Base-by-base conservation (phyloP, 306 rosid genomes). In the Gleditsia sinensis region DNA sequence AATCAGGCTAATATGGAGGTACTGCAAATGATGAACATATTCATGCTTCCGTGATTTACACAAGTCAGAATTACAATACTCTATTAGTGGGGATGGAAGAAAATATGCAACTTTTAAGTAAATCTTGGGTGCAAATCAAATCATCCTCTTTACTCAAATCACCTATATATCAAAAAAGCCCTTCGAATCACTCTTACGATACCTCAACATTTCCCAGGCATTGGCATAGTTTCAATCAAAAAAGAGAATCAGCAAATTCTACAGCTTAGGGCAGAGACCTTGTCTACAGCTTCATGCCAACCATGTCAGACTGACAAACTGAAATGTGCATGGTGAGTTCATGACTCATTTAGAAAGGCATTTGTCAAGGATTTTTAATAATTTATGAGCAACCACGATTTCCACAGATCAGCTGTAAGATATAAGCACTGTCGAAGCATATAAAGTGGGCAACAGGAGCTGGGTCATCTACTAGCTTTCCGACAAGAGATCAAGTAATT, bases 401-500 rank as follows among this genome's bases (percentile, higher is more conserved):
- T 55, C 42, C 16, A 3, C 12, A 3, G 0, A 9, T 19, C 0
- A 33, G 43, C 43, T 32, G 43, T n/a, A 36, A 51, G 37, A 33
- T 60, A 55, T 46, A 6, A 48, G 64, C 67, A 43, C 17, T 32
- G 25, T 14, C 13, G 57, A 65, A 32, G 63, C 60, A 21, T 5
- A 56, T 7, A n/a, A 58, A 30, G 67, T 20, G 59, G 19, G 58
- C 51, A 34, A 33, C n/a, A 37, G 21, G 32, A 50, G 49, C 37
- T 53, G 34, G 23, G 1, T 23, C 50, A 37, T 71, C 28, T 39
- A 40, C 20, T n/a, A 64, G 25, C 59, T 24, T 67, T 33, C 20
- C 20, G 16, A 67, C n/a, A 11, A 13, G 23, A 56, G 49, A 55
- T 34, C 56, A 48, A 67, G 48, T 40, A 74, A 74, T 50, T 39